These are phyloP conservation scores for Linnemannia elongata DNA, from an alignment of 192 early-diverging fungal species.

Conservation along the genomic window DNA sequence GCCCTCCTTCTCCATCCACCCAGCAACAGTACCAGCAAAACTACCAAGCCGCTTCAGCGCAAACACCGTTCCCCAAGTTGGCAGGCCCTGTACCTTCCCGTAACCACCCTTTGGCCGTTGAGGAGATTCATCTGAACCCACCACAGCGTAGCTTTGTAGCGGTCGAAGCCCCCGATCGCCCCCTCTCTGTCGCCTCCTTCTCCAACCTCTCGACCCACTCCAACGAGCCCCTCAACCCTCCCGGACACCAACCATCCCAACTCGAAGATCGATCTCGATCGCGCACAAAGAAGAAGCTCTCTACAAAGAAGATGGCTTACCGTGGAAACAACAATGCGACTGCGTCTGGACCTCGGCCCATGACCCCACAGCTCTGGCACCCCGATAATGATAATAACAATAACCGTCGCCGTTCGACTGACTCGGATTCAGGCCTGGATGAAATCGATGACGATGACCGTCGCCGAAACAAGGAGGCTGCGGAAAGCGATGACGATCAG, in stretches of 20 bases:
- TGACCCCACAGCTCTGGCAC: constrained; percentile 51
- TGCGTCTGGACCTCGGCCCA: constrained; percentile 14
- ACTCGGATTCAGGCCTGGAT: not conserved
- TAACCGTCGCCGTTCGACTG: not conserved
- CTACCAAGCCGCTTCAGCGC: not conserved
- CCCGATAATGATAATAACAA: constrained; percentile 22
- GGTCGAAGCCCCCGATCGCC: constrained; percentile 17
- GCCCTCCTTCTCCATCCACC: not conserved
- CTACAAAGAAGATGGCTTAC: not conserved
- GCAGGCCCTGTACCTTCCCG: not conserved
- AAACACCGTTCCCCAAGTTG: not conserved
- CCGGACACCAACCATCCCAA: not conserved
- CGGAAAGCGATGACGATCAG: not conserved
- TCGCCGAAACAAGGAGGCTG: not conserved
- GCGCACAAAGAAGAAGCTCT: not conserved
- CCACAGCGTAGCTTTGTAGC: constrained; percentile 28
- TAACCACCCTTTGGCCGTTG: constrained; percentile 1
- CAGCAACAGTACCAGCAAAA: not conserved
- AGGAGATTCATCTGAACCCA: constrained; percentile 24
- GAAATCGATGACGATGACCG: constrained; percentile 23
- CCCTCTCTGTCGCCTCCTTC: constrained; percentile 32
- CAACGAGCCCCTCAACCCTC: constrained; percentile 40
- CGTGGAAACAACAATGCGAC: not conserved
- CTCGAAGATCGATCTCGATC: constrained; percentile 1
- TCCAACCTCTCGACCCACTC: constrained; percentile 45